Evolutionary conservation across 441 rosid genomes (phyloP).

Genomic region (Eruca vesicaria): DNA sequence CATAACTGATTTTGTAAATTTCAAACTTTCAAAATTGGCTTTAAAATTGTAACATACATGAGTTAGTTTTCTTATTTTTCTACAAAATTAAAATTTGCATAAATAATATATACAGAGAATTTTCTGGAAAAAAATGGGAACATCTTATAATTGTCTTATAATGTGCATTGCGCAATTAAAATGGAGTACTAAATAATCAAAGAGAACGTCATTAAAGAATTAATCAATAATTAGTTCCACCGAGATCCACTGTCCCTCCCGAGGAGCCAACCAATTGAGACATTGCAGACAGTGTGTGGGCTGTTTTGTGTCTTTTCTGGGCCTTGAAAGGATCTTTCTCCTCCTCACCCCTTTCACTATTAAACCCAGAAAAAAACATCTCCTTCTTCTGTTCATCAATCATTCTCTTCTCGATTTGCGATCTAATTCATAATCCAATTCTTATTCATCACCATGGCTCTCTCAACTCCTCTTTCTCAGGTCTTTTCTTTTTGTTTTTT

Average conservation of each 20-base stretch:
- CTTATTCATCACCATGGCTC: conserved; percentile 28
- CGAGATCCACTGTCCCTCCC: conserved; percentile 7
- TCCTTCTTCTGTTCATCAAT: background rate
- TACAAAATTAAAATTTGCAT: background rate
- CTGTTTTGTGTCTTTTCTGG: conserved; percentile 29
- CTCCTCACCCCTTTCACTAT: conserved; percentile 8
- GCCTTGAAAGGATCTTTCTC: conserved; percentile 25
- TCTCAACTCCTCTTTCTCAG: conserved; percentile 31
- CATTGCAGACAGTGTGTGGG: conserved; percentile 21
- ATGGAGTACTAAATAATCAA: background rate
- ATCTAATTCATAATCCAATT: background rate
- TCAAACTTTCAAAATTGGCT: background rate
- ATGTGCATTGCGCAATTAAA: background rate
- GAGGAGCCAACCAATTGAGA: conserved; percentile 26
- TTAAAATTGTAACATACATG: background rate
- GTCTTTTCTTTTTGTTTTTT: background rate
- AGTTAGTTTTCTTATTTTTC: background rate
- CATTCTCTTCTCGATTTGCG: background rate
- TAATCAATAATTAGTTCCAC: conserved; percentile 1
- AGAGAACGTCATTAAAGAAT: background rate
- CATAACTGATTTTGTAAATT: background rate
- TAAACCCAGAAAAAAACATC: conserved; percentile 20
- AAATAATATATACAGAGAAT: background rate
- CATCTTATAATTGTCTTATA: too few relatives aligned
- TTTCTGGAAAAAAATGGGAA: background rate